phyloP scores from a whole-genome alignment of 75 land plant genomes.

The Chamaecyparis obtusa region DNA sequence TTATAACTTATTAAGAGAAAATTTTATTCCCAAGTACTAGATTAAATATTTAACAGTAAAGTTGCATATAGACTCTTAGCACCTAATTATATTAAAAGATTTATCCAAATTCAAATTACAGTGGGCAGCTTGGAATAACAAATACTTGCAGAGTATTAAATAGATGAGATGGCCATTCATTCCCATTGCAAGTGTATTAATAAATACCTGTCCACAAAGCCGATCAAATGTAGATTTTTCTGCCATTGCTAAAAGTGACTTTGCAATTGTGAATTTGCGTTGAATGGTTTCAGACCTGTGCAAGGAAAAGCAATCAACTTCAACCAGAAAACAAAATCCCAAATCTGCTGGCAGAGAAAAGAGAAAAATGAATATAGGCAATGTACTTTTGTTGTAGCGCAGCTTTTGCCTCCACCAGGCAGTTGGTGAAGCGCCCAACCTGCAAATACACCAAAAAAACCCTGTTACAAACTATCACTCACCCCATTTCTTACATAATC shows the following conservation, averaged over 20 bases:
- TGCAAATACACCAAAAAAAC: slow-evolving; percentile 22
- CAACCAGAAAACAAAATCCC: slow-evolving; percentile 4
- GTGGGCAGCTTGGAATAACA: background rate
- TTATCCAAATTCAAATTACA: background rate
- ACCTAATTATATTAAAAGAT: background rate
- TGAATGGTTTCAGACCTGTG: slow-evolving; percentile 74
- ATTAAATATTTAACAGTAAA: background rate
- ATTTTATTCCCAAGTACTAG: background rate
- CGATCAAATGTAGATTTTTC: slow-evolving; percentile 87
- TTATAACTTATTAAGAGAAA: slow-evolving; percentile 4
- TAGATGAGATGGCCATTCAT: background rate
- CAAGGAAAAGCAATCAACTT: slow-evolving; percentile 7
- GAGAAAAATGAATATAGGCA: background rate
- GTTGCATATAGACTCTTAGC: background rate
- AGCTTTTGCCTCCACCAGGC: slow-evolving; percentile 56
- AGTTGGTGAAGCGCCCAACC: slow-evolving; percentile 77
- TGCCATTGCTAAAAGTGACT: slow-evolving; percentile 67
- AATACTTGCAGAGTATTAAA: background rate
- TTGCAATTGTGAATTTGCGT: slow-evolving; percentile 69
- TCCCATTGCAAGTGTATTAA: background rate
- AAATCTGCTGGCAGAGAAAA: background rate
- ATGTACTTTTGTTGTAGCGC: slow-evolving; percentile 72
- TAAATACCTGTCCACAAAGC: slow-evolving; percentile 66
- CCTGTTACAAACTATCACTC: background rate
- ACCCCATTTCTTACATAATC: background rate